Evolutionary conservation across 257 asterid genomes (phyloP).

Genomic region (Eustoma russellianum): DNA sequence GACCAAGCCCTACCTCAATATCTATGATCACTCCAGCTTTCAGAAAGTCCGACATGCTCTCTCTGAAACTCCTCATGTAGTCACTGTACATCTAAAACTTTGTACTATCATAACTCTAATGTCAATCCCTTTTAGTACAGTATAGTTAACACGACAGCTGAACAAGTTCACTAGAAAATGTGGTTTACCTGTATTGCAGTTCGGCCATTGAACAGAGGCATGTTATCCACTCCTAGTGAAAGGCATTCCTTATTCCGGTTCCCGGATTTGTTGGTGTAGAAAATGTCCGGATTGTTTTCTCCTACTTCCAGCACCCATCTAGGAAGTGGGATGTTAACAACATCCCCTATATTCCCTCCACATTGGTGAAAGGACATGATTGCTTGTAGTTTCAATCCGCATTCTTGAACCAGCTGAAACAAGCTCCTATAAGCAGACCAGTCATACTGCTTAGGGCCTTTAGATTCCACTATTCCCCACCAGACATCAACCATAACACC

Average conservation of each 20-base stretch:
- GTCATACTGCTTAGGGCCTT: constrained; percentile 18
- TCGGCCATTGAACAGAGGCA: constrained; percentile 17
- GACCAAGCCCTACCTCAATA: constrained; percentile 84
- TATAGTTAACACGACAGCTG: not conserved
- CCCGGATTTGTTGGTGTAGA: constrained; percentile 23
- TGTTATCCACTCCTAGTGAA: constrained; percentile 18
- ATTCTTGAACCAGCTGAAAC: constrained; percentile 12
- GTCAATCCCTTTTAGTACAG: not conserved
- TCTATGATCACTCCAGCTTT: constrained; percentile 50
- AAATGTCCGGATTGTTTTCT: constrained; percentile 19
- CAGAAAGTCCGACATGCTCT: constrained; percentile 46
- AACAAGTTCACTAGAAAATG: not conserved
- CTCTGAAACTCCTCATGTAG: constrained; percentile 68
- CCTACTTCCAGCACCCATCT: constrained; percentile 21
- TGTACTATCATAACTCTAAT: constrained; percentile 3
- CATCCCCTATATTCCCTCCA: constrained; percentile 23
- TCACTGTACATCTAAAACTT: constrained; percentile 54
- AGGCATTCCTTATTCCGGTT: constrained; percentile 16
- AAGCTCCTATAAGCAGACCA: constrained; percentile 19
- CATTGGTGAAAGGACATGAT: constrained; percentile 27
- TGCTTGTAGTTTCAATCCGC: constrained; percentile 22
- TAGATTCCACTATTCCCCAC: constrained; percentile 22
- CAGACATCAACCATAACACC: constrained; percentile 29
- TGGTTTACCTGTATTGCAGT: constrained; percentile 17
- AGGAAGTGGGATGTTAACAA: constrained; percentile 21